Conservation (phyloP, 2,329 filamentous ascomycete species). For the Leptodontidium sp. region DNA sequence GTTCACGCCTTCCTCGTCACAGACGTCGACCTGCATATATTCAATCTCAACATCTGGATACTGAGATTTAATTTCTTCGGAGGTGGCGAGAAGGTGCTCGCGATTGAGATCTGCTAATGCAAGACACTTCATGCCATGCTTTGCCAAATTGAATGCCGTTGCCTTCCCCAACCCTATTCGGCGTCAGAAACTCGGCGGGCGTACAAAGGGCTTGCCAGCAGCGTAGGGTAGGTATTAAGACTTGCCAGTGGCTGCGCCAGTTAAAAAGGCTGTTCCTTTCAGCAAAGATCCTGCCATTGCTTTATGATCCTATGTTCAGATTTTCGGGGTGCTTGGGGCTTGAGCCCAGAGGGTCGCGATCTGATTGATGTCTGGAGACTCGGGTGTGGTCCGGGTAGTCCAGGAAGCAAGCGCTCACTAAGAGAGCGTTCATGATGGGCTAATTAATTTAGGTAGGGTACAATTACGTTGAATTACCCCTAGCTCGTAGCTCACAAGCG, state of each 20-base stretch:
- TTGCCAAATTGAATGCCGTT: not conserved
- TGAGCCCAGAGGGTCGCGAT: not conserved
- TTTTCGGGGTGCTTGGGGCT: not conserved
- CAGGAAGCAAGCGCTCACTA: too few species aligned
- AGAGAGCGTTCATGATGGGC: not conserved
- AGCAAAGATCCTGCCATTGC: not conserved
- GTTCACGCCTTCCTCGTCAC: constrained; percentile 1
- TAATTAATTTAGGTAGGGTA: too few species aligned
- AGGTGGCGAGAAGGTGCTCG: not conserved
- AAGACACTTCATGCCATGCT: not conserved
- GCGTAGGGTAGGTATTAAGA: not conserved
- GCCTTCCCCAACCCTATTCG: not conserved
- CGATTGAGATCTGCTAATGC: not conserved
- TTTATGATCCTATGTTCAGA: not conserved
- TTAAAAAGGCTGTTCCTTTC: not conserved
- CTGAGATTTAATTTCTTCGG: not conserved
- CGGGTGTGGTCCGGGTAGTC: too few species aligned
- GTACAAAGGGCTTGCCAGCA: not conserved
- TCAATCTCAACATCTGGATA: not conserved
- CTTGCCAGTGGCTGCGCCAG: not conserved
- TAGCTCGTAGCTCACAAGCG: too few species aligned
- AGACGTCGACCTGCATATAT: not conserved
- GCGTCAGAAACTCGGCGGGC: not conserved
- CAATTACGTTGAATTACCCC: too few species aligned
- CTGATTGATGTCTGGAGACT: too few species aligned